These are phyloP conservation scores for Tausonia pullulans DNA, from an alignment of 1,284 basidiomycete species.

Conservation along the genomic window DNA sequence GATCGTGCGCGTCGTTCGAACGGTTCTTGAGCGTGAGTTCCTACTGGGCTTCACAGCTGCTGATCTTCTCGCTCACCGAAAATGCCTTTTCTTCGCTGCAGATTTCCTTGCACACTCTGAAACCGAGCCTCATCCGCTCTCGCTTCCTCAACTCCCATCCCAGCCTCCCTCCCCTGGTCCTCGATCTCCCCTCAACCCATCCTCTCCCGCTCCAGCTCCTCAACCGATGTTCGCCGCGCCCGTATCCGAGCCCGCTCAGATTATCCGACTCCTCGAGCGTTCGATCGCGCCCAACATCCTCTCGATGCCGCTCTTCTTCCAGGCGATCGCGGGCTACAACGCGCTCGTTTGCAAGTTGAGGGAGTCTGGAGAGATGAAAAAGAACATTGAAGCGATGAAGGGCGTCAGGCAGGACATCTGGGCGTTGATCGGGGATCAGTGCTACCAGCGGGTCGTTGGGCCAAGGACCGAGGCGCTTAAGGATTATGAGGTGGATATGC, in stretches of 20 bases:
- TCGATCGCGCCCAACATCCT: constrained; percentile 42
- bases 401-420: constrained; percentile 32
- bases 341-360: constrained; percentile 33
- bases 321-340: constrained; percentile 41
- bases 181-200: neutral
- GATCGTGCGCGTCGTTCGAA: constrained; percentile 1
- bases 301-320: constrained; percentile 40
- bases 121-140: neutral
- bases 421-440: constrained; percentile 41
- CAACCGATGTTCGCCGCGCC: constrained; percentile 1
- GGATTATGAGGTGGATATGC: constrained; percentile 33
- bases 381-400: constrained; percentile 21
- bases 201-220: constrained; percentile 11
- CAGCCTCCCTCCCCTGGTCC: neutral
- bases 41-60: too few relatives aligned
- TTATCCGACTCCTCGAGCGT: constrained; percentile 38
- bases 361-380: constrained; percentile 27
- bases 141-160: constrained; percentile 3
- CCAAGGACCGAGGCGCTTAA: constrained; percentile 40
- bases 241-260: constrained; percentile 15
- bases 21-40: constrained; percentile 12
- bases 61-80: neutral
- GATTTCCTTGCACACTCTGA: constrained; percentile 1
- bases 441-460: constrained; percentile 44
- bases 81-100: neutral